These are phyloP conservation scores for Acanthamoeba royreba DNA, from an alignment of 208 protist species.

Conservation along the genomic window DNA sequence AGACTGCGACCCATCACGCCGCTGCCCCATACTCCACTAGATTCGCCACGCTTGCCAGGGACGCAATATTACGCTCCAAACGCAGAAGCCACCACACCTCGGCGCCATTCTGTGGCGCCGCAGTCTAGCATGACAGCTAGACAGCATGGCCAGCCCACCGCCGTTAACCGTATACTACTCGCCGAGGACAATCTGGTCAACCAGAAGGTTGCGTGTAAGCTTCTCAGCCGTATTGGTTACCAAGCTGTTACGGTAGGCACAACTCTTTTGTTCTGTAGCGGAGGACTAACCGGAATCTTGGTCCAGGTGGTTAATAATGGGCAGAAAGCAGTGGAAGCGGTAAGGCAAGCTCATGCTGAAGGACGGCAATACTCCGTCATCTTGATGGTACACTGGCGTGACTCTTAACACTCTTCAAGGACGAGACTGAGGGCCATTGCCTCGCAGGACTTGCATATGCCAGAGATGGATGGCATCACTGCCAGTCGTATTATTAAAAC, in stretches of 20 bases:
- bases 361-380: background rate
- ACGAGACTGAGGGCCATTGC: too few species aligned
- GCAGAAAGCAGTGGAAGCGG: background rate
- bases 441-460: background rate
- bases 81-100: too few species aligned
- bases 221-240: background rate
- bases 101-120: too few species aligned
- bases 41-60: too few species aligned
- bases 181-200: background rate
- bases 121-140: too few species aligned
- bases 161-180: background rate
- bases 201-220: background rate
- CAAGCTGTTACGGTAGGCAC: background rate
- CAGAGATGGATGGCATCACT: background rate
- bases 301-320: too few species aligned
- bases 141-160: too few species aligned
- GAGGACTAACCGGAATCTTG: too few species aligned
- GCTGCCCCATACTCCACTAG: too few species aligned
- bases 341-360: background rate
- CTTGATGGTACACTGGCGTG: background rate
- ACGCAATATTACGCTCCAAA: too few species aligned
- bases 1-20: too few species aligned
- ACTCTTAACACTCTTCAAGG: background rate
- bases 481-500: background rate
- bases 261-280: too few species aligned